These are phyloP conservation scores for Ceratobasidium sp. DNA, from an alignment of 1,284 basidiomycete species.

Conservation along the genomic window DNA sequence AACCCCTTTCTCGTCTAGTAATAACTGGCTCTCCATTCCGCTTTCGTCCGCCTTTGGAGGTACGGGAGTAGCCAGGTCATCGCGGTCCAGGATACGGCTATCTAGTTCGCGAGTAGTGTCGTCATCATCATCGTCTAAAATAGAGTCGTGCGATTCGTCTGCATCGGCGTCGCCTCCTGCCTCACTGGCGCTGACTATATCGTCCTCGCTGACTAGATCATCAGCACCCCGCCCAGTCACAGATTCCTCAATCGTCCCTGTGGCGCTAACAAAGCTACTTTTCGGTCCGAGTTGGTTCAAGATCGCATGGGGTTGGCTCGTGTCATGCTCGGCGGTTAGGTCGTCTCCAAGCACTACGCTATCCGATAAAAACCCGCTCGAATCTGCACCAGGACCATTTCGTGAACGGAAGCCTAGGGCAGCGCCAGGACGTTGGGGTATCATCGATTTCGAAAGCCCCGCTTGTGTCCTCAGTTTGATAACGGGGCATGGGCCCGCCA, in stretches of 20 bases:
- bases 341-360: slow-evolving; percentile 3
- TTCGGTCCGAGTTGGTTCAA: background rate
- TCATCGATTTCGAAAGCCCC: background rate
- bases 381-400: background rate
- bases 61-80: slow-evolving; percentile 9
- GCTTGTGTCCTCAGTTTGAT: slow-evolving; percentile 1
- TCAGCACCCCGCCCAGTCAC: slow-evolving; percentile 13
- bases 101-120: background rate
- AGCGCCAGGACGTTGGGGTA: slow-evolving; percentile 35
- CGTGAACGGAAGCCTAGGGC: slow-evolving; percentile 27
- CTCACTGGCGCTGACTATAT: slow-evolving; percentile 1
- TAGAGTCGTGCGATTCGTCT: slow-evolving; percentile 21
- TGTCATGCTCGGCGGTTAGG: background rate
- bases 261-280: background rate
- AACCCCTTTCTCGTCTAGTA: slow-evolving; percentile 20
- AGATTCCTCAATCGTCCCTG: slow-evolving; percentile 14
- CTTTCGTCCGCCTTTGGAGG: slow-evolving; percentile 1
- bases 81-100: slow-evolving; percentile 11
- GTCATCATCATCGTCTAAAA: slow-evolving; percentile 14
- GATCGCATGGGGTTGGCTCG: background rate
- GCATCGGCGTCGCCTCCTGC: background rate
- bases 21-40: background rate
- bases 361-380: slow-evolving; percentile 19
- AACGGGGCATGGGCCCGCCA: slow-evolving; percentile 1
- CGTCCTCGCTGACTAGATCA: slow-evolving; percentile 29